Conservation (phyloP, 2,329 filamentous ascomycete species). For the Neophaeococcomyces aloes region DNA sequence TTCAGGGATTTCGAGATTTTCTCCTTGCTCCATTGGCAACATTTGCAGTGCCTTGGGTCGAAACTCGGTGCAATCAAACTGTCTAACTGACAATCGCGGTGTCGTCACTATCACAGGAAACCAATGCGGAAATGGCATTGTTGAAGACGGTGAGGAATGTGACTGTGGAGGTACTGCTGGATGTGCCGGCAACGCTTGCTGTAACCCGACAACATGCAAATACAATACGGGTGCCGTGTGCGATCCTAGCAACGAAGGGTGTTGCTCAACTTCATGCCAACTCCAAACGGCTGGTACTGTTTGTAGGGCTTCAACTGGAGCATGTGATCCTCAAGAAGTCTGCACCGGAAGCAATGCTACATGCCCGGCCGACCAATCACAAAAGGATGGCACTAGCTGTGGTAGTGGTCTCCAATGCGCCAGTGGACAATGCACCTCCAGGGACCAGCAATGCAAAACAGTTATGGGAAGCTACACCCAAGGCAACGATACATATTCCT, state of each 20-base stretch:
- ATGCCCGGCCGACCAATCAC: conserved; percentile 64
- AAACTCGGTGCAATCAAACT: conserved; percentile 63
- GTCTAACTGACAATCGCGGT: conserved; percentile 75
- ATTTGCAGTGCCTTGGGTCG: conserved; percentile 77
- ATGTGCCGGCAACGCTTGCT: conserved; percentile 70
- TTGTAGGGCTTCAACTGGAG: conserved; percentile 67
- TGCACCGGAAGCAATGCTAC: conserved; percentile 62
- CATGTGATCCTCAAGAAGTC: conserved; percentile 75
- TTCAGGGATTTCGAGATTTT: conserved; percentile 65
- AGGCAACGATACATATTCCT: conserved; percentile 70
- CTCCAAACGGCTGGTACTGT: conserved; percentile 51
- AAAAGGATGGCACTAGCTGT: conserved; percentile 61
- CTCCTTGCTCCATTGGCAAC: conserved; percentile 80
- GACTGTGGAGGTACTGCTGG: conserved; percentile 72
- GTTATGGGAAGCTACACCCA: conserved; percentile 66
- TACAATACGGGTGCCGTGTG: conserved; percentile 69
- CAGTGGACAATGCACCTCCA: conserved; percentile 86
- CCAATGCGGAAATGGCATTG: conserved; percentile 93
- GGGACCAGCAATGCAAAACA: conserved; percentile 77
- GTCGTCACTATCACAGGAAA: conserved; percentile 71
- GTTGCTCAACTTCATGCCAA: conserved; percentile 33
- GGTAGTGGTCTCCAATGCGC: conserved; percentile 67
- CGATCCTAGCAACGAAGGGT: conserved; percentile 45
- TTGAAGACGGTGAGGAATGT: conserved; percentile 87
- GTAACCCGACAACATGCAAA: conserved; percentile 74